Base-by-base conservation (phyloP, 192 early-diverging fungal genomes). In the Globomyces pollinis-pini region DNA sequence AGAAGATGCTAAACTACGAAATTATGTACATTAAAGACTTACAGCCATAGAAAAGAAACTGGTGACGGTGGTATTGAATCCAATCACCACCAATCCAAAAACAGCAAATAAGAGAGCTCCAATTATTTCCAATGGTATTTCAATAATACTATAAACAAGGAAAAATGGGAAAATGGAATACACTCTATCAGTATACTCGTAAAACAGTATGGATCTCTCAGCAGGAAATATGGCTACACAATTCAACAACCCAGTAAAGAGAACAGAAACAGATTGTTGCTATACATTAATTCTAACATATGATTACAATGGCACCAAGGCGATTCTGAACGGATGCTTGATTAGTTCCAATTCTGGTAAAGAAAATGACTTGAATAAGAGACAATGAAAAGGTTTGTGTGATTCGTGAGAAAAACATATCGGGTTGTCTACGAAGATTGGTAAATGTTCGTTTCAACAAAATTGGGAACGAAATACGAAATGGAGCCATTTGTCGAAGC, bases 241-340 rank as follows among this genome's bases (percentile, higher is more conserved):
- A 41, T 67, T 73, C 11, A 73, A 39, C 74, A 76, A 67, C 12
- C 70, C 74, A 8, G 72, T 60, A 53, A 72, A 76, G 18, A 72
- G 50, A n/a, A 73, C 49, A n/a, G 66, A 57, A 1, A 63, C 60
- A 36, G 56, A 49, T 57, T 72, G 63, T 63, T 76, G 74, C 73
- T 72, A 32, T 2, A 72, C 18, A n/a, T n/a, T n/a, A n/a, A n/a
- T n/a, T n/a, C n/a, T n/a, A n/a, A n/a, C n/a, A n/a, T n/a, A n/a
- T n/a, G n/a, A n/a, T n/a, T n/a, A n/a, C n/a, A n/a, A n/a, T n/a
- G n/a, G n/a, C n/a, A 31, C 74, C 74, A 29, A 76, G 61, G 8
- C 74, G 53, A 34, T 36, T 36, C 35, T 36, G 35, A 36, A 36
- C 35, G 13, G 7, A 6, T 13, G 13, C 35, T 36, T 36, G 35